Evolutionary conservation across 208 protist genomes (phyloP), one percentile per base, ranked within the genome.

Genomic region (Trypanosoma boissoni): DNA sequence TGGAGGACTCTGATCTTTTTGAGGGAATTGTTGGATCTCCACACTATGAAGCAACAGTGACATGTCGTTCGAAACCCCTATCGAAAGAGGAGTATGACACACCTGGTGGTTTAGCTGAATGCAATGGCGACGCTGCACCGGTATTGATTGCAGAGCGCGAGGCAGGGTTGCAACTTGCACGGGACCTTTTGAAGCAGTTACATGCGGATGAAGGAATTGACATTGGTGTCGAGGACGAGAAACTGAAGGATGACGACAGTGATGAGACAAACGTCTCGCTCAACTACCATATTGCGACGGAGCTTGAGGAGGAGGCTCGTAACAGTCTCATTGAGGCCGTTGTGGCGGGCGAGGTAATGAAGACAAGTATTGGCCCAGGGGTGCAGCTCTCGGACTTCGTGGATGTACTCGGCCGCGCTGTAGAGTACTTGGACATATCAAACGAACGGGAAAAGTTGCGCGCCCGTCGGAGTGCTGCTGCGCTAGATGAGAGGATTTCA

Each of bases 341-440:
- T 45, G 63, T 72, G 28, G 45, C 56, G 24, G 73, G 71, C 46
- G 65, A 82, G 27, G 32, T 76, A 42, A 7, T 56, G 36, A 56
- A 58, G 27, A 21, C 34, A 39, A 39, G 8, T 6, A 39, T 39
- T 16, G 34, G 34, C 8, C 34, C 34, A 6, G 34, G 12, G 8
- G 18, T 31, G 14, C 49, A 18, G 43, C 44, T 61, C 9, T 42
- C 61, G 23, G 46, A 83, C 46, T 70, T 69, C 36, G 41, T 42
- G 7, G 24, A 60, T n/a, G 54, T 87, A 14, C 58, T 92, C 18
- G 41, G 58, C 16, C 60, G 59, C 14, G 76, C 63, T 28, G 60
- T 78, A 12, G 81, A 89, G 54, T 92, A 89, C 37, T 43, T 92
- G 51, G 86, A 90, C 55, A 86, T 90, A 27, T 89, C 86, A 9